These are phyloP conservation scores for Metschnikowia chrysomelidarum DNA, from an alignment of 805 yeast genomes.

Conservation along the genomic window DNA sequence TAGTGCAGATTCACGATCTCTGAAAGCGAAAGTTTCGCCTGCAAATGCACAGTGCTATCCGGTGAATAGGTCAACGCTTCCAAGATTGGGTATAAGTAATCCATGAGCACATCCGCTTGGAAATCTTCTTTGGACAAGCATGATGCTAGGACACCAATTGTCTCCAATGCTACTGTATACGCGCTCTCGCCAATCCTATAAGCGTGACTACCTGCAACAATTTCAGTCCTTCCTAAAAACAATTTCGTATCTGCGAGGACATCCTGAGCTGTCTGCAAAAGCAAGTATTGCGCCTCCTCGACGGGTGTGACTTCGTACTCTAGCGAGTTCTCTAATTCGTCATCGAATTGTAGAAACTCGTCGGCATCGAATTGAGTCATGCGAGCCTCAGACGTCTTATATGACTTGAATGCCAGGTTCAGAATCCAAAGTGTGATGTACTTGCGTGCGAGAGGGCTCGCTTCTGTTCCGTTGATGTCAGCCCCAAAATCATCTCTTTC, in stretches of 20 bases:
- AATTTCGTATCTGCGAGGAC: slow-evolving; percentile 35
- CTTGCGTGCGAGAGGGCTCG: not conserved
- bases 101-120: slow-evolving; percentile 57
- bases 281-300: slow-evolving; percentile 28
- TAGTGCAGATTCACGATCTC: slow-evolving; percentile 43
- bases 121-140: slow-evolving; percentile 29
- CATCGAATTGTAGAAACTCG: slow-evolving; percentile 21
- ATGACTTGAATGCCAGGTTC: slow-evolving; percentile 18
- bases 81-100: slow-evolving; percentile 67
- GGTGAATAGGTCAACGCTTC: slow-evolving; percentile 62
- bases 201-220: not conserved
- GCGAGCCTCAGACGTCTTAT: not conserved
- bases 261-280: slow-evolving; percentile 39
- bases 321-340: not conserved
- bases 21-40: slow-evolving; percentile 53
- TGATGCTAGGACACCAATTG: slow-evolving; percentile 36
- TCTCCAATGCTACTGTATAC: slow-evolving; percentile 42
- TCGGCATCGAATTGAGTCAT: slow-evolving; percentile 12
- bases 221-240: not conserved
- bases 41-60: slow-evolving; percentile 49
- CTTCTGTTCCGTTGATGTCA: not conserved
- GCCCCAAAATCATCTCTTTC: no score
- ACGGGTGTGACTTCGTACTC: not conserved
- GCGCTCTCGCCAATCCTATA: slow-evolving; percentile 23
- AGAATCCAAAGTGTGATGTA: slow-evolving; percentile 33